These are phyloP conservation scores for Ophiostoma angusticollis DNA, from an alignment of 2,329 filamentous ascomycete species.

Conservation along the genomic window DNA sequence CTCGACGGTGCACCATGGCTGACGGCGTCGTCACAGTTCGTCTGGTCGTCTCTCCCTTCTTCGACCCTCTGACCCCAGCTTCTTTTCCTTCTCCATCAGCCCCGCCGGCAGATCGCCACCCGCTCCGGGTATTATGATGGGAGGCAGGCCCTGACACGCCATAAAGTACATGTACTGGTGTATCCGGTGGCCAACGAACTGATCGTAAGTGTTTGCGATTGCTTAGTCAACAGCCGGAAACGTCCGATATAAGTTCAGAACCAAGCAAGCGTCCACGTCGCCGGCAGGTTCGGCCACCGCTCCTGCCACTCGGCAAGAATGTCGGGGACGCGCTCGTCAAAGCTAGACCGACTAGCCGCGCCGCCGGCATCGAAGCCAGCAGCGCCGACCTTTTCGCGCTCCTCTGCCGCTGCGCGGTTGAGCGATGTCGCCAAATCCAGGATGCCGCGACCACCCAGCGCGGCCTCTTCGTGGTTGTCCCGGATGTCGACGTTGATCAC, in stretches of 20 bases:
- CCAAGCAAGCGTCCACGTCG: slow-evolving; percentile 91
- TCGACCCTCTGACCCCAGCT: no score
- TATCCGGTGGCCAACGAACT: no score
- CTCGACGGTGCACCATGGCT: no score
- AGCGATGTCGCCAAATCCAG: slow-evolving; percentile 78
- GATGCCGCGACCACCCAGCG: slow-evolving; percentile 81
- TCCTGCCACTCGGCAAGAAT: slow-evolving; percentile 91
- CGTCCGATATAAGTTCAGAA: slow-evolving; percentile 45
- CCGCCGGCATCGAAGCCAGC: slow-evolving; percentile 57
- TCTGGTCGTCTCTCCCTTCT: no score
- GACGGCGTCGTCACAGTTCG: no score
- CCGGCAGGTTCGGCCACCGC: slow-evolving; percentile 80
- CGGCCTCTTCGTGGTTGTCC: slow-evolving; percentile 94
- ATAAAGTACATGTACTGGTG: no score
- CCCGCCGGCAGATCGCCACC: no score
- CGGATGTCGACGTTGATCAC: slow-evolving; percentile 98
- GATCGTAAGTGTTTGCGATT: no score
- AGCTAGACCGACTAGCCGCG: slow-evolving; percentile 56
- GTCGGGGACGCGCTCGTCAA: slow-evolving; percentile 88
- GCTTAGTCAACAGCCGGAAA: no score
- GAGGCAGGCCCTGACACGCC: no score
- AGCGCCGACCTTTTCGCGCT: slow-evolving; percentile 53
- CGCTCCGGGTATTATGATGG: no score
- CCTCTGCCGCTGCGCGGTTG: slow-evolving; percentile 67
- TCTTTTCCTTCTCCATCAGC: no score